Base-by-base conservation (phyloP, 192 early-diverging fungal species). In the Funneliformis geosporum region DNA sequence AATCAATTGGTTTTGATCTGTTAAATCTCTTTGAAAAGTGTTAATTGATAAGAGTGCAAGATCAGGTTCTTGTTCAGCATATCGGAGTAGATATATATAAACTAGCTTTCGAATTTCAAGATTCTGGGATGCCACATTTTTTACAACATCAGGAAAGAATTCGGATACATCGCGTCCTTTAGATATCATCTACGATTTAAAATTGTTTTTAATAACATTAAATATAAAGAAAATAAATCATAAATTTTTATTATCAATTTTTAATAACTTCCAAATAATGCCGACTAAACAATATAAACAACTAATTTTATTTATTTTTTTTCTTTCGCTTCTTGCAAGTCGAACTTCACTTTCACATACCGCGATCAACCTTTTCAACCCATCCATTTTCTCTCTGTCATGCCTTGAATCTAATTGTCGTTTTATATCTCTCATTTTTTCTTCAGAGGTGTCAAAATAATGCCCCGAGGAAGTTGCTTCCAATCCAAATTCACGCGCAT, bases 41-140 rank as follows among this genome's bases (percentile, higher is more conserved):
- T 99, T 99, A 82, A 99, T 93, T 9, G 96, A 95, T 11, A 99
- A 82, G 21, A 99, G 84, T 42, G 96, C 95, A 68, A 99, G 87
- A 84, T 99, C 98, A 60, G 94, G 98, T 80, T 99, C 96, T 84
- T 96, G 91, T 81, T 98, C 96, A 9, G 96, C 96, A 82, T 99
- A 99, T 62, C 95, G 92, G 73, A 96, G 83, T 21, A 99, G 85
- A 82, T 97, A 99, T 77, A 98, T 97, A 87, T 97, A 97, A 28
- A 99, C 98, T 5, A 99, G 89, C 76, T 96, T 95, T 43, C 96
- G 91, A 43, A 98, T 90, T 78, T 96, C 95, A 76, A 97, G 86
- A 72, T 93, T 95, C 8, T 87, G 88, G 11, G 96, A 94, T 0
- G 95, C 96, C 0, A 99, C 98, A 83, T 98, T 98, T 84, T 98